phyloP scores from a whole-genome alignment of 805 yeast species.

The Sungouiella blattae region DNA sequence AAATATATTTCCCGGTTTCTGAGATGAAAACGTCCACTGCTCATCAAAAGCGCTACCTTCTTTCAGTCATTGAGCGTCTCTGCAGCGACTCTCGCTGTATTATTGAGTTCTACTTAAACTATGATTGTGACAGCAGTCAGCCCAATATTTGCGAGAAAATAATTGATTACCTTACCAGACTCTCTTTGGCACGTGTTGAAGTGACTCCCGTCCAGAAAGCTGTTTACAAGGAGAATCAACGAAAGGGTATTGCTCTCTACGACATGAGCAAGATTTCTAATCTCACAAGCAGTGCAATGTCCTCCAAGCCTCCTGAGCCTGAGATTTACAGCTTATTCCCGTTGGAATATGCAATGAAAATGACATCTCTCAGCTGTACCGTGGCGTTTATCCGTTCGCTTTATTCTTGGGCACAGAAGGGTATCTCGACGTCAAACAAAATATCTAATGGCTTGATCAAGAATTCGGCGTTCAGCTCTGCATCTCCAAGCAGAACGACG shows the following conservation, averaged over 20 bases:
- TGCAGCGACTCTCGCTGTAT: constrained; percentile 87
- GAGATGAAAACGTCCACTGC: constrained; percentile 89
- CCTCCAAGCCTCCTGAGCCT: constrained; percentile 53
- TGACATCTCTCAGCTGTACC: constrained; percentile 73
- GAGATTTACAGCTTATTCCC: constrained; percentile 59
- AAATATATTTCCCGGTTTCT: constrained; percentile 89
- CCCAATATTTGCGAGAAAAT: constrained; percentile 84
- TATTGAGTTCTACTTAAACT: constrained; percentile 89
- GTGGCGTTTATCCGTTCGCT: constrained; percentile 81
- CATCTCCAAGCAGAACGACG: constrained; percentile 19
- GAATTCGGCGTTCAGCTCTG: constrained; percentile 18
- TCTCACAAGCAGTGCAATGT: constrained; percentile 64
- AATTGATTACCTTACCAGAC: constrained; percentile 71
- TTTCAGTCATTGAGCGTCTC: constrained; percentile 75
- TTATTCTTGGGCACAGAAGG: constrained; percentile 81
- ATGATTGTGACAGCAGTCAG: constrained; percentile 83
- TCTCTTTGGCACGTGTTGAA: constrained; percentile 67
- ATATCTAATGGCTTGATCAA: neutral
- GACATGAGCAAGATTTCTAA: constrained; percentile 73
- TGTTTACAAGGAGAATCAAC: constrained; percentile 37
- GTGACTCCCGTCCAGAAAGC: constrained; percentile 66
- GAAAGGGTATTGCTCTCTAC: constrained; percentile 65
- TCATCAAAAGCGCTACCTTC: constrained; percentile 86
- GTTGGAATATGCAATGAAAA: constrained; percentile 77
- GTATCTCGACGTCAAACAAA: constrained; percentile 17